Conservation (phyloP, 768 basidiomycete genomes). For the Termitomyces bulborhizus region DNA sequence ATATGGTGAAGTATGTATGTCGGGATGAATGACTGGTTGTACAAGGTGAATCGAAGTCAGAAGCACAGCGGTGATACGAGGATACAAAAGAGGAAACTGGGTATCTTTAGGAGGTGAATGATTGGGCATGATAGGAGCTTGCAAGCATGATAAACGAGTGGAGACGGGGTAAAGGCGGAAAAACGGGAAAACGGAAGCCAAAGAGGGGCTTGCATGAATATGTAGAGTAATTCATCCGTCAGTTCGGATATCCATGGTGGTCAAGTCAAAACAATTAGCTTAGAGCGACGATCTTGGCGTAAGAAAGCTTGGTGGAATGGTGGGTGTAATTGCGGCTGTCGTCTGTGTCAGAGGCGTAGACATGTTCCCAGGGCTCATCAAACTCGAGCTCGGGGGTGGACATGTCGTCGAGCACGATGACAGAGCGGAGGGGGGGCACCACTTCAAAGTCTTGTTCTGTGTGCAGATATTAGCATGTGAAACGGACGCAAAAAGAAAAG, state of each 20-base stretch:
- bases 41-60: background rate
- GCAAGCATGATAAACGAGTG: background rate
- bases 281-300: constrained; percentile 31
- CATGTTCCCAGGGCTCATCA: constrained; percentile 58
- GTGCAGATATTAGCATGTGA: background rate
- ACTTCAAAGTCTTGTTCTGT: constrained; percentile 52
- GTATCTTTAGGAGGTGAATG: background rate
- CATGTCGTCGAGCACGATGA: constrained; percentile 52
- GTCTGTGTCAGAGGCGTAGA: constrained; percentile 35
- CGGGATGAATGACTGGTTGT: background rate
- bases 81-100: background rate
- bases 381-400: constrained; percentile 29
- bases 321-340: constrained; percentile 15
- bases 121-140: background rate
- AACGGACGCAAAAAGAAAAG: background rate
- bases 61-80: background rate
- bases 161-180: background rate
- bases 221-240: background rate
- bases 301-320: constrained; percentile 26
- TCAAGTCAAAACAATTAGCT: background rate
- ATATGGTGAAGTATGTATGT: background rate
- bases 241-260: background rate
- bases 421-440: constrained; percentile 44
- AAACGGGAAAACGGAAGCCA: background rate
- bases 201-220: background rate